Evolutionary conservation across 83 land plant genomes (phyloP).

Genomic region (Diphasiastrum complanatum): DNA sequence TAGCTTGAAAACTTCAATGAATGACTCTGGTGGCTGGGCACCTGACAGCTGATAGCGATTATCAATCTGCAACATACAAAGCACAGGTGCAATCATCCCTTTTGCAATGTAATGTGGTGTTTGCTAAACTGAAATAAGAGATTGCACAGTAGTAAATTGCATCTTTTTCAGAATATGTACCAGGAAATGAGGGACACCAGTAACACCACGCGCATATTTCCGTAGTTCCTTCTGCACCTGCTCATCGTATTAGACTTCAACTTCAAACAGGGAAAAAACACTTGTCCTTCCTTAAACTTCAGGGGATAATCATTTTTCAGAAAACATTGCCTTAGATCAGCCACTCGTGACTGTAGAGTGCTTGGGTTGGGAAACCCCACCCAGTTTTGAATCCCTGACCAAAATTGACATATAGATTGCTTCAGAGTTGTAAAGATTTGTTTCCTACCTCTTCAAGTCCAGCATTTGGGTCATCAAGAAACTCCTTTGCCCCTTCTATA

Average conservation of each 20-base stretch:
- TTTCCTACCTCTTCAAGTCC: slow-evolving; percentile 55
- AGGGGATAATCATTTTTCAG: no score
- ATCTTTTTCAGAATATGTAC: slow-evolving; percentile 30
- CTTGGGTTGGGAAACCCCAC: no score
- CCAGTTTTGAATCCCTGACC: no score
- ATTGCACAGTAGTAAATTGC: no score
- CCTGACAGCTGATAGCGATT: slow-evolving; percentile 57
- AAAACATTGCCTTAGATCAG: no score
- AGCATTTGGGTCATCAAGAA: slow-evolving; percentile 54
- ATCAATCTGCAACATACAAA: slow-evolving; percentile 46
- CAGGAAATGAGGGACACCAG: slow-evolving; percentile 69
- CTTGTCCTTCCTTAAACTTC: no score
- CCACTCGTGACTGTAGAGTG: no score
- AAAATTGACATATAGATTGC: neutral
- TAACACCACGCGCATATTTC: slow-evolving; percentile 46
- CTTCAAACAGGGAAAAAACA: no score
- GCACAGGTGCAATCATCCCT: neutral
- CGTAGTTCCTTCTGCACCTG: slow-evolving; percentile 56
- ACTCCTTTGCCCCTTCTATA: slow-evolving; percentile 62
- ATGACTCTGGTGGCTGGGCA: slow-evolving; percentile 73
- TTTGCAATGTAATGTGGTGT: neutral
- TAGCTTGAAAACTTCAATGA: slow-evolving; percentile 47
- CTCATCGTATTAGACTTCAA: no score
- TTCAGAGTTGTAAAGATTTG: neutral
- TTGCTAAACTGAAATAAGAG: no score